phyloP scores from a whole-genome alignment of 148 eudicot species.

The Drosera capensis region DNA sequence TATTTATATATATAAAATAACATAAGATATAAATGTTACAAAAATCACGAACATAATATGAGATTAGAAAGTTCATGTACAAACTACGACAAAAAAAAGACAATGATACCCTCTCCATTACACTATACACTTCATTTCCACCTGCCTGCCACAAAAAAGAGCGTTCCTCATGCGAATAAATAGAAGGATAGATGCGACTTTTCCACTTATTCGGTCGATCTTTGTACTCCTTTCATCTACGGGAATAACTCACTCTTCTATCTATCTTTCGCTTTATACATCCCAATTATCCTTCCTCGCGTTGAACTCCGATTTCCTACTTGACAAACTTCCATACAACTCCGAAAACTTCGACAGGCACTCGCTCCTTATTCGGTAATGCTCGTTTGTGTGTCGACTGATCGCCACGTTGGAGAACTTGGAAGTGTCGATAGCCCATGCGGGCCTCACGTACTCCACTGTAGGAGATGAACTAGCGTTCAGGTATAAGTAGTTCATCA shows the following conservation, averaged over 20 bases:
- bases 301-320: slow-evolving; percentile 44
- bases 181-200: too few species aligned
- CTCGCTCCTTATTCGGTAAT: slow-evolving; percentile 57
- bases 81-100: too few species aligned
- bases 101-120: too few species aligned
- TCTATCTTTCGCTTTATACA: slow-evolving; percentile 30
- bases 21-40: too few species aligned
- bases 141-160: too few species aligned
- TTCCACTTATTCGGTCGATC: too few species aligned
- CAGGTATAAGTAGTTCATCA: slow-evolving; percentile 83
- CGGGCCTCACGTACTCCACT: slow-evolving; percentile 76
- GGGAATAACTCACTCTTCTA: neutral
- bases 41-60: too few species aligned
- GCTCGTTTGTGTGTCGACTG: slow-evolving; percentile 58
- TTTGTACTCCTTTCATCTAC: neutral
- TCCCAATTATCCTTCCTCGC: slow-evolving; percentile 84
- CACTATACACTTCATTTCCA: too few species aligned
- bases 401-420: slow-evolving; percentile 73
- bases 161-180: too few species aligned
- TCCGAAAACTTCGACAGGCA: slow-evolving; percentile 46
- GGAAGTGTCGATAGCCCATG: slow-evolving; percentile 82
- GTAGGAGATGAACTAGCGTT: slow-evolving; percentile 41
- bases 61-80: too few species aligned
- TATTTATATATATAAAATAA: too few species aligned
- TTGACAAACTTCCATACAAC: slow-evolving; percentile 53